Conservation (phyloP, 2,329 filamentous ascomycete genomes). For the Arthrobotrys pseudoclavata region DNA sequence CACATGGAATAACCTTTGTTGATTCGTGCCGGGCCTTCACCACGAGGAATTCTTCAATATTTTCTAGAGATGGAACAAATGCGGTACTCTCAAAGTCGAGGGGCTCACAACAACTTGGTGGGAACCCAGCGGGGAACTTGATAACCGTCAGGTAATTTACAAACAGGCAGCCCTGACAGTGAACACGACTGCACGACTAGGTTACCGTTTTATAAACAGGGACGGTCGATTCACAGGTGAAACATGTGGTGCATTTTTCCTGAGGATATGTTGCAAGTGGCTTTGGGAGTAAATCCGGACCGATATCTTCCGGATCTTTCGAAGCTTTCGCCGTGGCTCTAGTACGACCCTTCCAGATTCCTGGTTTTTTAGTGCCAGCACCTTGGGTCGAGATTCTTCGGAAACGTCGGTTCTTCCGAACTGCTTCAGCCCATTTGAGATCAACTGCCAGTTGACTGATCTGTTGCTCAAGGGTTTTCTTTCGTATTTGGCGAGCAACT, state of each 20-base stretch:
- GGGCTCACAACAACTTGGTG: slow-evolving; percentile 39
- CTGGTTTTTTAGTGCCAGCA: background rate
- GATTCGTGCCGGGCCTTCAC: slow-evolving; percentile 29
- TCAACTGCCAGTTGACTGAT: slow-evolving; percentile 29
- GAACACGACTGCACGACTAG: slow-evolving; percentile 4
- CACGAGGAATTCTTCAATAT: slow-evolving; percentile 10
- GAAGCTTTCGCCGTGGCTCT: background rate
- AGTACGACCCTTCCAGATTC: background rate
- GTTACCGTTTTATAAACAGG: slow-evolving; percentile 18
- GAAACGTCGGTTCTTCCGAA: background rate
- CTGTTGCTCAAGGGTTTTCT: slow-evolving; percentile 1
- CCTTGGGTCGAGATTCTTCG: background rate
- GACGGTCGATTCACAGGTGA: slow-evolving; percentile 11
- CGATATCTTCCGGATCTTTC: background rate
- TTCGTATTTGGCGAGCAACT: background rate
- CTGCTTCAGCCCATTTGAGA: slow-evolving; percentile 16
- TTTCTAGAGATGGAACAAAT: slow-evolving; percentile 12
- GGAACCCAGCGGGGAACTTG: slow-evolving; percentile 14
- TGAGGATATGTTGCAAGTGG: slow-evolving; percentile 18
- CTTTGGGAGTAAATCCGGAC: background rate
- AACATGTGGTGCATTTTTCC: slow-evolving; percentile 24
- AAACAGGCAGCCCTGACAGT: slow-evolving; percentile 33
- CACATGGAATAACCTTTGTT: slow-evolving; percentile 25
- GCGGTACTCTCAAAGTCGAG: slow-evolving; percentile 14
- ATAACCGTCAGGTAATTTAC: slow-evolving; percentile 26